These are phyloP conservation scores for Rhododendron henanense DNA, from an alignment of 148 eudicot species.

Conservation along the genomic window DNA sequence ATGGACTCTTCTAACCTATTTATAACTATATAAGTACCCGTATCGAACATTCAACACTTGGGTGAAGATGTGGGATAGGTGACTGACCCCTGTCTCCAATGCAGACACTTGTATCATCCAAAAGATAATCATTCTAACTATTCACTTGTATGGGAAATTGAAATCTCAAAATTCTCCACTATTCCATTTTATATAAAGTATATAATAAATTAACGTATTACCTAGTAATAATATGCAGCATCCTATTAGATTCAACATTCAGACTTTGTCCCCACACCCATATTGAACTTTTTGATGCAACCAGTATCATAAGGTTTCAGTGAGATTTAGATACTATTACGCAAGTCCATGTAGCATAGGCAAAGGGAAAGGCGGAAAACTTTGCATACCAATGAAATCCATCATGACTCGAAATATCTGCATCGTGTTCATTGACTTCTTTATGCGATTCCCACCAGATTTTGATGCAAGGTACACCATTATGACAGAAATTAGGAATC, in stretches of 20 bases:
- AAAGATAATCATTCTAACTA: neutral
- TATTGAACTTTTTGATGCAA: neutral
- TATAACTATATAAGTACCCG: neutral
- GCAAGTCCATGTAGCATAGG: neutral
- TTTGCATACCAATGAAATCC: slow-evolving; percentile 72
- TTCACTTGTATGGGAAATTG: neutral
- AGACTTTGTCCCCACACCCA: neutral
- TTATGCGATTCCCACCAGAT: slow-evolving; percentile 48
- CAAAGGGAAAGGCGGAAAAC: neutral
- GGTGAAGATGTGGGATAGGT: neutral
- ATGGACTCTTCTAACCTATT: neutral
- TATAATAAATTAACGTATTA: neutral
- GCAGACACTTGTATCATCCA: neutral
- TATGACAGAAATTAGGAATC: slow-evolving; percentile 60
- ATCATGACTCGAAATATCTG: slow-evolving; percentile 80
- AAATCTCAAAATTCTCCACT: neutral
- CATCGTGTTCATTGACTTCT: slow-evolving; percentile 71
- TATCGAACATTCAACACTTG: neutral
- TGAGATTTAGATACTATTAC: neutral
- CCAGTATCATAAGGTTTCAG: neutral
- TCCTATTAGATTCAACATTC: neutral
- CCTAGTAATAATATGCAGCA: neutral
- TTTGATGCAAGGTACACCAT: slow-evolving; percentile 68
- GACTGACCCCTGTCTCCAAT: neutral
- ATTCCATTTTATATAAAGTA: neutral